A percentile compares a stretch with the other conserved stretches of the same genome.
Evolutionary conservation across 352 stramenopile genomes (phyloP).

Genomic region (Elongisporangium prolatum): DNA sequence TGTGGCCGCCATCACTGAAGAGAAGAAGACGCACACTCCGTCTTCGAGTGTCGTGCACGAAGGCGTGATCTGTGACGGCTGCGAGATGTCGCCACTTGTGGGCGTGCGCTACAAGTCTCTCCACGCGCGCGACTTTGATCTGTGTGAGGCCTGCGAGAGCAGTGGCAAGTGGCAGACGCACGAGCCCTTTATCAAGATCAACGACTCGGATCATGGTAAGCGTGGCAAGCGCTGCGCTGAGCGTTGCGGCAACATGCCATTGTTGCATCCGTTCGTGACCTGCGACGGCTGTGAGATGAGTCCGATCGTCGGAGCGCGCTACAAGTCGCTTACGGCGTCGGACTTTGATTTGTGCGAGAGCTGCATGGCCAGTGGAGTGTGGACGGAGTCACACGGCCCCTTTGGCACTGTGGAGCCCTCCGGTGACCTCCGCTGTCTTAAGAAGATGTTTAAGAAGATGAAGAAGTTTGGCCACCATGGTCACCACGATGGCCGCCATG

Average conservation of each 20-base stretch:
- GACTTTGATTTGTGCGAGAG: slow-evolving; percentile 72
- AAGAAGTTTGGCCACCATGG: not conserved
- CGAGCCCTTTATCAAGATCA: slow-evolving; percentile 80
- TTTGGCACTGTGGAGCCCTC: slow-evolving; percentile 45
- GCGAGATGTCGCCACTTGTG: slow-evolving; percentile 44
- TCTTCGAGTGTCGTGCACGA: slow-evolving; percentile 21
- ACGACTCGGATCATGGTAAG: slow-evolving; percentile 42
- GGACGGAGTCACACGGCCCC: slow-evolving; percentile 41
- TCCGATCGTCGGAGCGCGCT: slow-evolving; percentile 56
- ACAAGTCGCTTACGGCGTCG: slow-evolving; percentile 51
- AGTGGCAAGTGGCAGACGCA: slow-evolving; percentile 38
- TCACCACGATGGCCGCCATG: no score
- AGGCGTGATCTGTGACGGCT: slow-evolving; percentile 43
- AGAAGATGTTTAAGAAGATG: slow-evolving; percentile 19
- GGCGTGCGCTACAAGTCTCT: slow-evolving; percentile 82
- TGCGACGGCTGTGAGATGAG: slow-evolving; percentile 62
- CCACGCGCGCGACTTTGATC: slow-evolving; percentile 67
- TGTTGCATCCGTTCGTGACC: slow-evolving; percentile 40
- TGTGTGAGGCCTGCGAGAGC: slow-evolving; percentile 68
- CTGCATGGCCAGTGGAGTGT: slow-evolving; percentile 45
- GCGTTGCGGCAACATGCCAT: not conserved
- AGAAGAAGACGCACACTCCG: slow-evolving; percentile 7
- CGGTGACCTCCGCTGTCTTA: slow-evolving; percentile 19
- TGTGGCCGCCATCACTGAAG: slow-evolving; percentile 18
- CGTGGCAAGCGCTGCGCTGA: slow-evolving; percentile 6